Evolutionary conservation across 2,329 filamentous ascomycete species (phyloP), one percentile per base, ranked within the genome.

Genomic region (Calonectria pauciramosa): DNA sequence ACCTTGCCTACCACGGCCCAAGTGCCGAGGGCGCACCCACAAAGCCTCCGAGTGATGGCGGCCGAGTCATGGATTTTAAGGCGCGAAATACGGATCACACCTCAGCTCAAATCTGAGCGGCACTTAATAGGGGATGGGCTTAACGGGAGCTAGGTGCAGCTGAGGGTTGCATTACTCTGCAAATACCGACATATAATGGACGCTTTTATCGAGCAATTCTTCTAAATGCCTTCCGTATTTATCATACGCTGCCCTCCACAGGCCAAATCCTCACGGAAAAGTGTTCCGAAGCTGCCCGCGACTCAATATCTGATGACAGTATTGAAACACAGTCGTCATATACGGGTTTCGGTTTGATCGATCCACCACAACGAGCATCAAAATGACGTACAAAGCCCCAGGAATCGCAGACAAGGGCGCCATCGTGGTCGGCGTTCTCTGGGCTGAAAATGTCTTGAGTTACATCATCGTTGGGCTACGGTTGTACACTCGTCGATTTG

Each of bases 401-500:
- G 68, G 59, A 56, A 34, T 75, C 18, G 65, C 44, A 30, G 73
- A 60, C 26, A 75, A 72, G 28, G 73, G 73, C 8, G 56, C 41
- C 38, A 20, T 64, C 0, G 69, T 75, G 14, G 26, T 65, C 20
- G 70, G 70, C 32, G 49, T 75, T 47, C 20, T 75, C 38, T 75
- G 73, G 73, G 65, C 65, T 34, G 69, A 75, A n/a, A 75, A 72
- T 38, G 28, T 54, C 47, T 28, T 75, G 49, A 67, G 47, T 3
- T 69, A 69, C 28, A 20, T 36, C 4, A 41, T 75, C 36, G 56
- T 75, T 34, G 65, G 70, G 9, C 20, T 68, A n/a, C 65, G 73
- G 60, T n/a, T 75, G 6, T 75, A 75, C 51, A 72, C 70, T 60
- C 70, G 73, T 38, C 65, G 64, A 11, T 72, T 52, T 44, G 66